These are phyloP conservation scores for Ochetophila trinervis DNA, from an alignment of 306 rosid genomes.

Conservation along the genomic window DNA sequence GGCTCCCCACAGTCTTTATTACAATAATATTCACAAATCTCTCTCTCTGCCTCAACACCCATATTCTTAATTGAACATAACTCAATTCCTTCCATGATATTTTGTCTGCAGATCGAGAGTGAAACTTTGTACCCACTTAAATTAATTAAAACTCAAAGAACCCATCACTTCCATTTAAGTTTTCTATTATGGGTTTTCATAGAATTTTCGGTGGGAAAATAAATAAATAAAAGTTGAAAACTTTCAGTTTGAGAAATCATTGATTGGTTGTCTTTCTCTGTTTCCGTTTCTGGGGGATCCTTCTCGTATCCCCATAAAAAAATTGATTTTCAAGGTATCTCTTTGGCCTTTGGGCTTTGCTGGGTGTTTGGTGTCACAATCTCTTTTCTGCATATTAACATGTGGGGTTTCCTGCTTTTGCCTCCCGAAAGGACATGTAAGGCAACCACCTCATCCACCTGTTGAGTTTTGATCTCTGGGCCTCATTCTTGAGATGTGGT, in stretches of 20 bases:
- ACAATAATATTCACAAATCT: constrained; percentile 15
- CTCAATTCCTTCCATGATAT: constrained; percentile 46
- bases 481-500: constrained; percentile 58
- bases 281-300: constrained; percentile 40
- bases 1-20: constrained; percentile 42
- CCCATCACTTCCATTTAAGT: constrained; percentile 22
- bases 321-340: constrained; percentile 35
- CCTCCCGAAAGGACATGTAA: constrained; percentile 46
- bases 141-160: constrained; percentile 27
- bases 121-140: constrained; percentile 21
- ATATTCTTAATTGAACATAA: constrained; percentile 17
- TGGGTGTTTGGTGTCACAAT: constrained; percentile 29
- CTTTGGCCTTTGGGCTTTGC: constrained; percentile 77
- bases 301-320: constrained; percentile 47
- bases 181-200: constrained; percentile 19
- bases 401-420: constrained; percentile 72
- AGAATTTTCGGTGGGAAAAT: not conserved
- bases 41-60: constrained; percentile 1
- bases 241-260: constrained; percentile 22
- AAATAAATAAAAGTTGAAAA: not conserved
- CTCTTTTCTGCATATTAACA: constrained; percentile 35
- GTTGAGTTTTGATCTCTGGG: constrained; percentile 54
- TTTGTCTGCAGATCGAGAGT: constrained; percentile 53
- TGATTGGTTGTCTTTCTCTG: constrained; percentile 45
- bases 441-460: constrained; percentile 47